A percentile compares a stretch with the other conserved stretches of the same genome.
Evolutionary conservation across 2,329 filamentous ascomycete species (phyloP).

Genomic region (Chaetomium globosum): DNA sequence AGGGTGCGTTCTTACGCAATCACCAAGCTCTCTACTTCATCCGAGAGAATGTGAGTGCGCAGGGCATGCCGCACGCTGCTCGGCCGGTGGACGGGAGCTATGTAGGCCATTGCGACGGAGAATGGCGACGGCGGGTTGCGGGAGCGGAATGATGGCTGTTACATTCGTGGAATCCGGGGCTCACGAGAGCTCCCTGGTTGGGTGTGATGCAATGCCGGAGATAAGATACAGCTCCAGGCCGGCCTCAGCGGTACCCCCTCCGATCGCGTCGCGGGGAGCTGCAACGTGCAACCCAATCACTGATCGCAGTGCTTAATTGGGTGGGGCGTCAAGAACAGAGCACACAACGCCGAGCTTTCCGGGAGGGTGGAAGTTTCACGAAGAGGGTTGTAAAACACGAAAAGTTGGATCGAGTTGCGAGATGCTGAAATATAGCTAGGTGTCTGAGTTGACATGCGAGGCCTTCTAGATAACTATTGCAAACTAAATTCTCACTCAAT

Average conservation of each 20-base stretch:
- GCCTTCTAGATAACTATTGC: too few species aligned
- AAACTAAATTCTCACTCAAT: too few species aligned
- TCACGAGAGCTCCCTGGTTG: slow-evolving; percentile 14
- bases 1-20: slow-evolving; percentile 69
- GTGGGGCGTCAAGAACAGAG: background rate
- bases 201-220: slow-evolving; percentile 32
- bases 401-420: background rate
- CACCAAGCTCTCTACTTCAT: slow-evolving; percentile 78
- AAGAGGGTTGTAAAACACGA: background rate
- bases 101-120: slow-evolving; percentile 73
- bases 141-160: slow-evolving; percentile 14
- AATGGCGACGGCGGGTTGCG: slow-evolving; percentile 16
- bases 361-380: too few species aligned
- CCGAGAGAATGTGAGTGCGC: slow-evolving; percentile 72
- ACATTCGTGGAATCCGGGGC: slow-evolving; percentile 26
- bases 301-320: background rate
- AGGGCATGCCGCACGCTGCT: slow-evolving; percentile 90
- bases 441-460: background rate
- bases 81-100: slow-evolving; percentile 88
- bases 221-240: slow-evolving; percentile 29
- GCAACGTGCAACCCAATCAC: background rate
- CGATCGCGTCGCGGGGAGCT: slow-evolving; percentile 27
- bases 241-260: slow-evolving; percentile 22
- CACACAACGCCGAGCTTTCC: too few species aligned
- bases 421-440: background rate